These are phyloP conservation scores for Geoglossum glabrum DNA, from an alignment of 495 filamentous ascomycete genomes.

Conservation along the genomic window DNA sequence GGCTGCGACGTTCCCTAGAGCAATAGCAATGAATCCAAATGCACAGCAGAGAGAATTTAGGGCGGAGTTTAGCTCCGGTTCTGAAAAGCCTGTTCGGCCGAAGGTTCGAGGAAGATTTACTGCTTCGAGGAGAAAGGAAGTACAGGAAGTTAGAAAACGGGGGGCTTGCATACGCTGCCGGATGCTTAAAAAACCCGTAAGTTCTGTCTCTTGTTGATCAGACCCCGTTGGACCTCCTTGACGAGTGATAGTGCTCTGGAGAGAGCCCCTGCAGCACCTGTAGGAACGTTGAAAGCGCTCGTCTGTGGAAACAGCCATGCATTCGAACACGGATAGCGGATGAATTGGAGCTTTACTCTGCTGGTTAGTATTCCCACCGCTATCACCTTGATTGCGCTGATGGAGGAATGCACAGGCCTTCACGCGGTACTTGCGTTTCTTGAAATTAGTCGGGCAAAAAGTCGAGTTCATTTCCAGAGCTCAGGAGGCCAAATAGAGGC, in stretches of 20 bases:
- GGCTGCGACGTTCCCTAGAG: constrained; percentile 28
- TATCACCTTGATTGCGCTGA: neutral
- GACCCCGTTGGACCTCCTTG: too few species aligned
- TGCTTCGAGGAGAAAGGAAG: constrained; percentile 47
- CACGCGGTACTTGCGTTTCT: constrained; percentile 48
- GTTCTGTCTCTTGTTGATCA: constrained; percentile 3
- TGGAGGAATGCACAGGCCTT: constrained; percentile 25
- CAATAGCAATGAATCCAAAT: constrained; percentile 35
- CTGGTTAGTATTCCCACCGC: constrained; percentile 21
- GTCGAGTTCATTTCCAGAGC: constrained; percentile 32
- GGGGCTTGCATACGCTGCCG: constrained; percentile 75
- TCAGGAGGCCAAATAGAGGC: constrained; percentile 44
- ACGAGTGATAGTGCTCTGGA: constrained; percentile 37
- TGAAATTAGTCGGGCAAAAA: constrained; percentile 38
- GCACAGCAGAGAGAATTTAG: constrained; percentile 34
- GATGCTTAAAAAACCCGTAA: constrained; percentile 62
- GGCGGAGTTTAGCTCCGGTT: constrained; percentile 32
- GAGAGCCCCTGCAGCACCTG: constrained; percentile 72
- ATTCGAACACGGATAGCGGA: constrained; percentile 56
- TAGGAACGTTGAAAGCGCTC: constrained; percentile 50
- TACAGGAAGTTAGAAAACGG: constrained; percentile 58
- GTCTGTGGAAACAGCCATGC: constrained; percentile 65
- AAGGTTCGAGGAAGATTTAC: constrained; percentile 51
- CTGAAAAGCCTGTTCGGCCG: constrained; percentile 29
- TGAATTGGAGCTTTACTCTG: constrained; percentile 50